Conservation (phyloP, 352 stramenopile species). For the Pythium sp. region DNA sequence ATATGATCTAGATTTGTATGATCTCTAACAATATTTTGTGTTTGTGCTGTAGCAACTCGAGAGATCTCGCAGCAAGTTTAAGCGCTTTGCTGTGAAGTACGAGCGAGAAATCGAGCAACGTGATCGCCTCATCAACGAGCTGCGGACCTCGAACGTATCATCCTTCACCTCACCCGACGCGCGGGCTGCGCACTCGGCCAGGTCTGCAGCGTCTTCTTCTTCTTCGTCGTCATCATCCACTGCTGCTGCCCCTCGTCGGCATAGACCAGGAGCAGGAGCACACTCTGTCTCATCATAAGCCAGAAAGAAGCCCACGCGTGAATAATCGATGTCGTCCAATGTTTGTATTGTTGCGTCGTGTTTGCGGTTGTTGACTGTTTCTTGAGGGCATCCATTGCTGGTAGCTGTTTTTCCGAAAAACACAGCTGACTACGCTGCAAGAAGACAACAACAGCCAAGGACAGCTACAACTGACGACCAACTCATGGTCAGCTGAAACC, state of each 20-base stretch:
- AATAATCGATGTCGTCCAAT: not conserved
- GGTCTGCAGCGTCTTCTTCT: slow-evolving; percentile 33
- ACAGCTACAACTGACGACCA: not conserved
- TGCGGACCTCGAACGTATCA: slow-evolving; percentile 43
- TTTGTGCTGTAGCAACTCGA: slow-evolving; percentile 60
- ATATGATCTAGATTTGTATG: not conserved
- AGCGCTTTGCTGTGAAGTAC: slow-evolving; percentile 82
- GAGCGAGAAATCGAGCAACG: slow-evolving; percentile 80
- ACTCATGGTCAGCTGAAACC: too few species aligned
- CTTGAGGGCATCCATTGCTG: not conserved
- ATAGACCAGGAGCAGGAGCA: not conserved
- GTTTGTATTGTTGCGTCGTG: not conserved
- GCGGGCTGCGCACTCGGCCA: slow-evolving; percentile 16
- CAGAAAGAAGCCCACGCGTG: not conserved
- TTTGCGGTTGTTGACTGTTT: not conserved
- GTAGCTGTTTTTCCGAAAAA: not conserved
- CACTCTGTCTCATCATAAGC: not conserved
- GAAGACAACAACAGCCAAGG: not conserved
- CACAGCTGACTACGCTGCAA: not conserved
- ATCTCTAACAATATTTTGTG: not conserved
- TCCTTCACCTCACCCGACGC: slow-evolving; percentile 43
- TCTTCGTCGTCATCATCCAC: slow-evolving; percentile 39
- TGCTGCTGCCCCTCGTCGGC: slow-evolving; percentile 2
- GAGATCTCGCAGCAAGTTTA: slow-evolving; percentile 83
- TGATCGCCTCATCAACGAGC: slow-evolving; percentile 44